Conservation (phyloP, 768 basidiomycete species). For the Pleurotus pulmonarius region DNA sequence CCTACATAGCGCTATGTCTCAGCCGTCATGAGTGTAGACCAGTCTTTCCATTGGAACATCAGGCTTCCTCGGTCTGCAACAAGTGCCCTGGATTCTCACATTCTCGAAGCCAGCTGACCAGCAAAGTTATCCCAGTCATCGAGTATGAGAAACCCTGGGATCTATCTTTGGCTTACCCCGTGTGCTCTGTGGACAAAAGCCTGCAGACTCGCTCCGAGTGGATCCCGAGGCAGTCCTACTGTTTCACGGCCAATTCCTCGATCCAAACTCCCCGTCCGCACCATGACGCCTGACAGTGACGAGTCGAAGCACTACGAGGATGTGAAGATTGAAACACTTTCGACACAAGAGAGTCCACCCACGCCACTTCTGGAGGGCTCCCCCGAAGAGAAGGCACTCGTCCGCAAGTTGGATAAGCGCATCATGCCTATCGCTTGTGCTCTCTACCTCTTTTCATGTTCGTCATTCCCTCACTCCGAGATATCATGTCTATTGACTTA, state of each 20-base stretch:
- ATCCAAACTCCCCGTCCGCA: background rate
- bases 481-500: background rate
- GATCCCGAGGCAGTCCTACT: background rate
- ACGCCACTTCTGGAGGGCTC: constrained; percentile 3
- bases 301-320: background rate
- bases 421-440: constrained; percentile 71
- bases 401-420: constrained; percentile 62
- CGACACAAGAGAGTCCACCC: background rate
- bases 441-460: constrained; percentile 77
- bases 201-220: background rate
- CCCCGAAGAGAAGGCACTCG: constrained; percentile 45
- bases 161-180: background rate
- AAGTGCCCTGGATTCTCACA: background rate
- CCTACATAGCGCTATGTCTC: no score
- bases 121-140: background rate
- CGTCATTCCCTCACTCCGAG: constrained; percentile 23
- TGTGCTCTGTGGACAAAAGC: background rate
- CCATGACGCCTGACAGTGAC: background rate
- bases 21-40: no score
- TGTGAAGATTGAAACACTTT: background rate
- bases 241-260: background rate
- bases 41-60: no score
- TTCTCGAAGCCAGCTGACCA: background rate
- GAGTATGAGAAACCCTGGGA: background rate
- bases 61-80: no score